phyloP scores from a whole-genome alignment of 352 stramenopile species.

The Pythium guiyangense region DNA sequence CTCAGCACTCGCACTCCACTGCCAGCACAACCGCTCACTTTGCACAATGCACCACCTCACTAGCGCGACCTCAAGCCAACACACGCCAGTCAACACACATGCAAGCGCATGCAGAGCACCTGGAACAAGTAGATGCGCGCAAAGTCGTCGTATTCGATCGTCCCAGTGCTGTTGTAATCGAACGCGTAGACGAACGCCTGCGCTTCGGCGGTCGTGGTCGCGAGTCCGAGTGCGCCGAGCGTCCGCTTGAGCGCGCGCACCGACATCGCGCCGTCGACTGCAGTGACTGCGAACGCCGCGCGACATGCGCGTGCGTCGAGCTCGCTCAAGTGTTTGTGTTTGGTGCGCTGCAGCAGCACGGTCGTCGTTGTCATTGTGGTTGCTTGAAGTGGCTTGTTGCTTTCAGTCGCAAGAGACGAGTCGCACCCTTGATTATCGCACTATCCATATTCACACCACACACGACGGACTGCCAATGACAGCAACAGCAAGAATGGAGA shows the following conservation, averaged over 20 bases:
- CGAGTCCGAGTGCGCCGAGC: slow-evolving; percentile 27
- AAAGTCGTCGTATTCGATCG: slow-evolving; percentile 31
- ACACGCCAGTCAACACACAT: no score
- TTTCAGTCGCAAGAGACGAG: no score
- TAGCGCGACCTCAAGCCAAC: no score
- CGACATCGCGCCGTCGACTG: slow-evolving; percentile 19
- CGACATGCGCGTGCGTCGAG: slow-evolving; percentile 23
- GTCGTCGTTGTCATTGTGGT: background rate
- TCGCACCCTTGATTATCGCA: no score
- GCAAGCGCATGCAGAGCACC: slow-evolving; percentile 10
- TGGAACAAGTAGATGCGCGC: slow-evolving; percentile 40
- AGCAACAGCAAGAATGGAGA: no score
- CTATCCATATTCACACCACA: no score
- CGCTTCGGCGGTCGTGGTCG: slow-evolving; percentile 17
- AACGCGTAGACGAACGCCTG: slow-evolving; percentile 38
- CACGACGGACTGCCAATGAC: no score
- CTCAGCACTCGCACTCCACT: no score
- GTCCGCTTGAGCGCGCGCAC: slow-evolving; percentile 26
- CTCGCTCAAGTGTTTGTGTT: slow-evolving; percentile 20
- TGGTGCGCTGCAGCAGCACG: slow-evolving; percentile 9
- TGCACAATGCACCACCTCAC: no score
- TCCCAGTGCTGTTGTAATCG: slow-evolving; percentile 29
- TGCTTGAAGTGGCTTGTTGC: no score
- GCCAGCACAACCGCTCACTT: no score
- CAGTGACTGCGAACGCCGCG: slow-evolving; percentile 18